Percentiles rank a stretch among this genome's conserved stretches.
phyloP scores from a whole-genome alignment of 2,329 filamentous ascomycete species.

The Aspergillus unguis region DNA sequence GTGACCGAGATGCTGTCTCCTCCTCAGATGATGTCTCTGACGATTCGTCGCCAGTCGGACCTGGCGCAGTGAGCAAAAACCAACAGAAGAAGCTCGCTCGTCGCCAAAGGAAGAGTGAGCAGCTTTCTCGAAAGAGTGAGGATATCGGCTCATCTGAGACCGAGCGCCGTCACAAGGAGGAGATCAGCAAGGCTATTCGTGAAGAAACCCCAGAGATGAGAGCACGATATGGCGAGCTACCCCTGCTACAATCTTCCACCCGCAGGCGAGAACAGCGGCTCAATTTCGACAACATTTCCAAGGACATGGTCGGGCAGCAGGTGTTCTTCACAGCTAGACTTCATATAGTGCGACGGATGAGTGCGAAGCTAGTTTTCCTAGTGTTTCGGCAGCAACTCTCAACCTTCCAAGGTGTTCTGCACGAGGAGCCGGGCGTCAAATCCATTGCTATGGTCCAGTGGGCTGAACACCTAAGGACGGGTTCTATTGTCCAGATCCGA shows the following conservation, averaged over 20 bases:
- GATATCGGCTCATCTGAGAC: slow-evolving; percentile 41
- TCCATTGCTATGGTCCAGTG: slow-evolving; percentile 78
- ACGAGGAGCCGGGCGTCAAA: slow-evolving; percentile 57
- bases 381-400: slow-evolving; percentile 79
- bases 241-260: slow-evolving; percentile 57
- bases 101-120: slow-evolving; percentile 39
- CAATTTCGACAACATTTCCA: slow-evolving; percentile 51
- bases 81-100: slow-evolving; percentile 44
- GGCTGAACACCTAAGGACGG: slow-evolving; percentile 76
- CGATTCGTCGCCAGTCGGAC: slow-evolving; percentile 32
- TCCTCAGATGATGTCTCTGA: slow-evolving; percentile 44
- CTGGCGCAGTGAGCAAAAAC: slow-evolving; percentile 40
- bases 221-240: slow-evolving; percentile 56
- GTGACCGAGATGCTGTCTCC: slow-evolving; percentile 40
- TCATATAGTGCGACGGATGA: slow-evolving; percentile 77
- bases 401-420: slow-evolving; percentile 80
- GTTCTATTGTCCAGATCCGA: slow-evolving; percentile 73
- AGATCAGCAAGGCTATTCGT: slow-evolving; percentile 45
- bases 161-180: slow-evolving; percentile 40
- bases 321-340: slow-evolving; percentile 68
- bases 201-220: slow-evolving; percentile 59
- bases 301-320: slow-evolving; percentile 55
- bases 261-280: slow-evolving; percentile 48
- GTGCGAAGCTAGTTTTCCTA: slow-evolving; percentile 77
- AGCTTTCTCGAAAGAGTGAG: slow-evolving; percentile 41